phyloP scores from a whole-genome alignment of 1,284 basidiomycete species.

The Lentinula novae-zelandiae region DNA sequence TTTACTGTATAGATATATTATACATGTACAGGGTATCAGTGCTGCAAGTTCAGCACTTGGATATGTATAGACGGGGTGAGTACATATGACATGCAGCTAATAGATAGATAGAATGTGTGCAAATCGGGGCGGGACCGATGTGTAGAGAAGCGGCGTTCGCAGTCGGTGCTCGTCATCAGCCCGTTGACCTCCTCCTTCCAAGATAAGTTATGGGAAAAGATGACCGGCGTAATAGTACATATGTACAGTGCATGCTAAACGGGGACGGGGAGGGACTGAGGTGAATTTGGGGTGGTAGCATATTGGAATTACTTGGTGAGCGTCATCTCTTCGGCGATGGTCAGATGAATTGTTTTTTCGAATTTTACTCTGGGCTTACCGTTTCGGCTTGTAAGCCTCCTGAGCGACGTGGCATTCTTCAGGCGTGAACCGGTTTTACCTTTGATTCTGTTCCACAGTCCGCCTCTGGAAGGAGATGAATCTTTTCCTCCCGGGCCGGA shows the following conservation, averaged over 20 bases:
- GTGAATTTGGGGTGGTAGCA: not conserved
- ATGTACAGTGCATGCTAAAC: not conserved
- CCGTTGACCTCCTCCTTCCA: not conserved
- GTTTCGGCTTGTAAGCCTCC: not conserved
- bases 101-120: not conserved
- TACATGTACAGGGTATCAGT: not conserved
- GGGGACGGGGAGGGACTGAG: not conserved
- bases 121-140: not conserved
- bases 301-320: not conserved
- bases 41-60: not conserved
- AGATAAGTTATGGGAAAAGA: not conserved
- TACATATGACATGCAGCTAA: not conserved
- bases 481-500: not conserved
- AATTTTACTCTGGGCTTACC: not conserved
- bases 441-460: constrained; percentile 36
- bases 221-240: not conserved
- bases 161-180: not conserved
- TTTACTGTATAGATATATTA: not conserved
- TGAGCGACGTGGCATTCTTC: constrained; percentile 12
- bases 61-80: not conserved
- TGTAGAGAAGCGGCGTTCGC: not conserved
- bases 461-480: constrained; percentile 1
- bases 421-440: constrained; percentile 21
- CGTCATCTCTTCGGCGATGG: not conserved
- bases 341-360: not conserved